Conservation (phyloP, 768 basidiomycete genomes). For the Cystofilobasidium capitatum region DNA sequence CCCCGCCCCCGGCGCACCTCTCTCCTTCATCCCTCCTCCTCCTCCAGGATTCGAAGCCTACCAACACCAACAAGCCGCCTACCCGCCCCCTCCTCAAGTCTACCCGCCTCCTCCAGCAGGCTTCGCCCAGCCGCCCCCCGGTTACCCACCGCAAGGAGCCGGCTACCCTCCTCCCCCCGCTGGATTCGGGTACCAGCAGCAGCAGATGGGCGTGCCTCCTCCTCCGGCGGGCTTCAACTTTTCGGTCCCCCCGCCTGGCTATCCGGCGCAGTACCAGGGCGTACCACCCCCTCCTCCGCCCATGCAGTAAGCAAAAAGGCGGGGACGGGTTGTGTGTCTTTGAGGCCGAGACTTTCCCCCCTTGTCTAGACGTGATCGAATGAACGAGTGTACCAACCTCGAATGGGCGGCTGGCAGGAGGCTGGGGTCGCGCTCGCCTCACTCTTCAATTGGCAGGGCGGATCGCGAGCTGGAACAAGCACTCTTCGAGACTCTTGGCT, state of each 20-base stretch:
- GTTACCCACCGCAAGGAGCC: too few relatives aligned
- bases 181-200: not conserved
- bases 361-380: too few relatives aligned
- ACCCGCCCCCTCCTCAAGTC: too few relatives aligned
- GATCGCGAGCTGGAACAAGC: too few relatives aligned
- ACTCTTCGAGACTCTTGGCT: too few relatives aligned
- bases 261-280: not conserved
- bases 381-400: too few relatives aligned
- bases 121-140: not conserved
- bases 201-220: not conserved
- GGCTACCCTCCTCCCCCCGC: not conserved
- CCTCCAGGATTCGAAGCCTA: not conserved
- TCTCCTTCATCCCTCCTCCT: not conserved
- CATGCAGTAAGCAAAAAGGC: not conserved
- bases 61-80: not conserved
- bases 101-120: not conserved
- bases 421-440: too few relatives aligned
- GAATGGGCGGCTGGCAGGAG: too few relatives aligned
- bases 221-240: not conserved
- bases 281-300: not conserved
- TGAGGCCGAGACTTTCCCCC: too few relatives aligned
- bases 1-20: not conserved
- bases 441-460: too few relatives aligned
- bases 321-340: too few relatives aligned
- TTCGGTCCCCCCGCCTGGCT: not conserved